Evolutionary conservation across 192 early-diverging fungal genomes (phyloP).

Genomic region (Coemansia umbellata): DNA sequence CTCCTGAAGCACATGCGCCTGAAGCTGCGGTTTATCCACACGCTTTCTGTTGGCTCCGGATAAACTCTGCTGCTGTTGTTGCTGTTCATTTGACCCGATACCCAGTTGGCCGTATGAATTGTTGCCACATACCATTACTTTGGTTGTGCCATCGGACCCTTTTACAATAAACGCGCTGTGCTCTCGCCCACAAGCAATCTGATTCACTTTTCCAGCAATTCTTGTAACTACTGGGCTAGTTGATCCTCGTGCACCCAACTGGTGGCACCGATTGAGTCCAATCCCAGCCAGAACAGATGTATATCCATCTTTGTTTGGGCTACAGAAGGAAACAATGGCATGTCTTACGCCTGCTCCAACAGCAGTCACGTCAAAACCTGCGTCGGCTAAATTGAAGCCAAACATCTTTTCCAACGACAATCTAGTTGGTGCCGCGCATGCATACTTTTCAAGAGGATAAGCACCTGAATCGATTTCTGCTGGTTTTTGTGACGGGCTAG

Average conservation of each 20-base stretch:
- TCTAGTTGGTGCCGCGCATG: conserved; percentile 8
- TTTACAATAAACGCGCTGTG: conserved; percentile 58
- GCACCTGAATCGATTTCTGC: too few species aligned
- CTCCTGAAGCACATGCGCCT: conserved; percentile 7
- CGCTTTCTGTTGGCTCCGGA: too few species aligned
- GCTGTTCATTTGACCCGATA: conserved; percentile 6
- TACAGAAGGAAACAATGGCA: conserved; percentile 20
- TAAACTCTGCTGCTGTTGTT: too few species aligned
- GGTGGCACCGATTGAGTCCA: conserved; percentile 54
- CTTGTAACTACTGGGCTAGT: conserved; percentile 3
- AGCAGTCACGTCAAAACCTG: background rate
- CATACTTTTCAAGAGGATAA: conserved; percentile 6
- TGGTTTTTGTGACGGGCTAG: background rate
- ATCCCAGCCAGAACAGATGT: conserved; percentile 40
- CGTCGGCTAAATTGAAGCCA: background rate
- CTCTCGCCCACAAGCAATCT: conserved; percentile 63
- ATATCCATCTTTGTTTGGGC: conserved; percentile 4
- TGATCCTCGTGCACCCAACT: conserved; percentile 36
- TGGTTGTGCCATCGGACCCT: background rate
- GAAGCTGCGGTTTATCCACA: background rate
- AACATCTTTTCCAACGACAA: conserved; percentile 13
- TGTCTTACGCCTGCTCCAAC: conserved; percentile 41
- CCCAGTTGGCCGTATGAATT: conserved; percentile 71
- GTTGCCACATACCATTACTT: conserved; percentile 59
- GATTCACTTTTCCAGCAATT: conserved; percentile 25